Percentiles rank a stretch among this genome's conserved stretches.
phyloP scores from a whole-genome alignment of 306 rosid genomes.

The Corylus heterophylla region DNA sequence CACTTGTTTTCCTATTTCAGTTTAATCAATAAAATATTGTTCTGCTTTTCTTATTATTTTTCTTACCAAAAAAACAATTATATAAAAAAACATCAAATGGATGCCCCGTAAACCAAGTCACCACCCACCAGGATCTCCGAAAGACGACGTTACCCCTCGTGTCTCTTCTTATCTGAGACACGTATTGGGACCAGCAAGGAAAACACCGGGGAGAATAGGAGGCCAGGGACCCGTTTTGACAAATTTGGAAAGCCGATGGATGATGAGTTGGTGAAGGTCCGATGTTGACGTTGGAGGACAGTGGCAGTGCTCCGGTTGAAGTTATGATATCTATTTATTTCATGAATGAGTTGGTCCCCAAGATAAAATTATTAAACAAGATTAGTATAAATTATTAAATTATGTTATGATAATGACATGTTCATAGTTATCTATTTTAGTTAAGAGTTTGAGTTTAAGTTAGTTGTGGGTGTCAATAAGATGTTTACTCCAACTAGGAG shows the following conservation, averaged over 20 bases:
- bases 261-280: not conserved
- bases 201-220: not conserved
- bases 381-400: no score
- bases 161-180: no score
- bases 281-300: not conserved
- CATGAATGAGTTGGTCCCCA: no score
- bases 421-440: no score
- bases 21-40: no score
- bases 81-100: not conserved
- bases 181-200: not conserved
- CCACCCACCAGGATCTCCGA: not conserved
- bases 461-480: no score
- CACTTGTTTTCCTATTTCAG: slow-evolving; percentile 8
- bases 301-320: not conserved
- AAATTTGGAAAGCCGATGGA: not conserved
- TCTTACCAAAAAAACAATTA: not conserved
- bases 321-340: no score
- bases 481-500: no score
- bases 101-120: not conserved
- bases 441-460: no score
- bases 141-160: slow-evolving; percentile 9
- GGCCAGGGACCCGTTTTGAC: not conserved
- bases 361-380: no score
- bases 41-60: not conserved
- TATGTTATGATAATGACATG: no score